Evolutionary conservation across 2,329 filamentous ascomycete species (phyloP).

Genomic region (Fonsecaea pedrosoi): DNA sequence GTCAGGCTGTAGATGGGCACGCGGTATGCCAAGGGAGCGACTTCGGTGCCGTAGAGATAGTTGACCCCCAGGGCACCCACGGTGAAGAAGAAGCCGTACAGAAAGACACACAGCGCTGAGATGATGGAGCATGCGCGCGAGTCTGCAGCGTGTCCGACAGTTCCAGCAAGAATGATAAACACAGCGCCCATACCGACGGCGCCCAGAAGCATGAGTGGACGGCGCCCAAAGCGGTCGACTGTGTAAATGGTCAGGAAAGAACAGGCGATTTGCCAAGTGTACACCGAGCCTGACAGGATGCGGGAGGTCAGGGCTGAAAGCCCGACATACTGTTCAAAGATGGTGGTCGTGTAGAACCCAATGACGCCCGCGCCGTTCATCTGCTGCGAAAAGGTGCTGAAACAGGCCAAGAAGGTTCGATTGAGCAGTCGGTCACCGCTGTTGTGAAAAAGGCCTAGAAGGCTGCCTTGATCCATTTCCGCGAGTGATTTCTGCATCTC

Average conservation of each 20-base stretch:
- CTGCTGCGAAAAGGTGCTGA: constrained; percentile 4
- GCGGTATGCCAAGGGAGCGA: constrained; percentile 5
- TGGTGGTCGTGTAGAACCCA: constrained; percentile 5
- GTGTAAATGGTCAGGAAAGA: constrained; percentile 12
- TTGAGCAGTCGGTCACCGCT: neutral
- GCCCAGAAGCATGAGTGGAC: constrained; percentile 1
- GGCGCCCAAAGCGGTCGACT: neutral
- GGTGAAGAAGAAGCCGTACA: constrained; percentile 6
- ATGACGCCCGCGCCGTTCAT: constrained; percentile 4
- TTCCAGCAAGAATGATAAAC: neutral
- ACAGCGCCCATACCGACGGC: neutral
- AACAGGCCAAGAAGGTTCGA: neutral
- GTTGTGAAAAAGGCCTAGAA: neutral
- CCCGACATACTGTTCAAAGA: constrained; percentile 2
- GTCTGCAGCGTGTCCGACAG: neutral
- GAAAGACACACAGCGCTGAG: neutral
- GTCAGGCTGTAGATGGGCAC: constrained; percentile 8
- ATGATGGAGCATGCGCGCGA: neutral
- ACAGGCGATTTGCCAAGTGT: neutral
- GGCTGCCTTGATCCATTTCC: constrained; percentile 4
- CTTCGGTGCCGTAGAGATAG: constrained; percentile 6
- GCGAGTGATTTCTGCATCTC: constrained; percentile 4
- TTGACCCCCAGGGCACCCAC: neutral
- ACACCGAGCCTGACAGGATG: neutral
- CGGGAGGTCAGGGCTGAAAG: neutral